phyloP scores from a whole-genome alignment of 441 rosid genomes.

The Capsella rubella region DNA sequence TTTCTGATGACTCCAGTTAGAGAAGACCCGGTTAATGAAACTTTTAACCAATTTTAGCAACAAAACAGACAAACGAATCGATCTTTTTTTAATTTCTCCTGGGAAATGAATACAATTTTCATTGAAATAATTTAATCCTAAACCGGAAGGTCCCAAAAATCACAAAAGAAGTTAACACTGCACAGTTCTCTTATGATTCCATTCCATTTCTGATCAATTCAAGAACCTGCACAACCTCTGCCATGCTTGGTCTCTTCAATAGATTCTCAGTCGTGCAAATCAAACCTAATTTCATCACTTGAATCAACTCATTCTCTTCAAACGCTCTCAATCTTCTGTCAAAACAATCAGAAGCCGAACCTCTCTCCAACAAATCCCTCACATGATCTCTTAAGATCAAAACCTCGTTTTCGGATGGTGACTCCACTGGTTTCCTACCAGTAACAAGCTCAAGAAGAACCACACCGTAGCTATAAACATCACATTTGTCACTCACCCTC shows the following conservation, averaged over 20 bases:
- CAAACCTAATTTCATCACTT: slow-evolving; percentile 88
- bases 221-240: slow-evolving; percentile 92
- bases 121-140: background rate
- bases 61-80: slow-evolving; percentile 22
- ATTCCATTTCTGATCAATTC: slow-evolving; percentile 79
- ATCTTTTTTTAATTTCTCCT: background rate
- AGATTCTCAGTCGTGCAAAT: slow-evolving; percentile 80
- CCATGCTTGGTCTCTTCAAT: slow-evolving; percentile 92
- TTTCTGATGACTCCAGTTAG: slow-evolving; percentile 4
- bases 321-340: slow-evolving; percentile 72
- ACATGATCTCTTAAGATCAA: slow-evolving; percentile 82
- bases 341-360: slow-evolving; percentile 82
- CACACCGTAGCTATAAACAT: slow-evolving; percentile 91
- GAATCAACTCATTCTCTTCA: slow-evolving; percentile 84
- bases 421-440: slow-evolving; percentile 87
- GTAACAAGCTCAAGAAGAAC: slow-evolving; percentile 88
- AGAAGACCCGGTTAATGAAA: background rate
- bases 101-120: slow-evolving; percentile 19
- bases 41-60: background rate
- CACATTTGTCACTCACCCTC: slow-evolving; percentile 80
- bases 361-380: slow-evolving; percentile 69
- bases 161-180: slow-evolving; percentile 25
- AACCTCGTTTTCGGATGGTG: slow-evolving; percentile 59
- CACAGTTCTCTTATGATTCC: slow-evolving; percentile 52
- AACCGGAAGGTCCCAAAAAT: too few relatives aligned